Conservation (phyloP, 2,329 filamentous ascomycete genomes). For the Xylaria sp. region DNA sequence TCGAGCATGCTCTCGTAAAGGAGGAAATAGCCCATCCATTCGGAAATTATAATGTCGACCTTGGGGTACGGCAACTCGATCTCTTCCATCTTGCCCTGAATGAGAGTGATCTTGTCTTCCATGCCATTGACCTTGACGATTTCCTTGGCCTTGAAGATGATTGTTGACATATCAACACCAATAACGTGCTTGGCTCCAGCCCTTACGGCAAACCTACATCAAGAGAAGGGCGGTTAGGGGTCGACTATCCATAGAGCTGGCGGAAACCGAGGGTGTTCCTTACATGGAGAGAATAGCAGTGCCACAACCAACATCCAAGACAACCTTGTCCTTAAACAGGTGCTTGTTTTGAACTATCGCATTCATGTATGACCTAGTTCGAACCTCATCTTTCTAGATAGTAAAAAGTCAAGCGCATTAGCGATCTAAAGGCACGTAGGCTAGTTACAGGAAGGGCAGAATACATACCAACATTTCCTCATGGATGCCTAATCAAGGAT, state of each 20-base stretch:
- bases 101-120: constrained; percentile 93
- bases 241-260: constrained; percentile 7
- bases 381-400: constrained; percentile 93
- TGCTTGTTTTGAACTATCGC: constrained; percentile 97
- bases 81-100: constrained; percentile 99
- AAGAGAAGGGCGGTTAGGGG: constrained; percentile 28
- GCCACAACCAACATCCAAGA: constrained; percentile 97
- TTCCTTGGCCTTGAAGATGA: constrained; percentile 97
- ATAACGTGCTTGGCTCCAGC: constrained; percentile 98
- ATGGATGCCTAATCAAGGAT: constrained; percentile 76
- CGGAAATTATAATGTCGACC: constrained; percentile 99
- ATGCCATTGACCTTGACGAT: constrained; percentile 94
- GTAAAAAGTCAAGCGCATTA: constrained; percentile 40
- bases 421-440: constrained; percentile 34
- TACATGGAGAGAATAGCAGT: constrained; percentile 99
- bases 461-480: constrained; percentile 94
- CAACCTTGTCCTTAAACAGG: constrained; percentile 83
- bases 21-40: constrained; percentile 99
- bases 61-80: constrained; percentile 91
- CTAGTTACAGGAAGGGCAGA: constrained; percentile 36
- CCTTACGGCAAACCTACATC: constrained; percentile 88
- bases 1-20: constrained; percentile 99
- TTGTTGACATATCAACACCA: constrained; percentile 99
- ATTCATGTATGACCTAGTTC: constrained; percentile 96
- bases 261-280: constrained; percentile 48